Conservation (phyloP, 2,329 filamentous ascomycete genomes). For the Calonectria crousiana region DNA sequence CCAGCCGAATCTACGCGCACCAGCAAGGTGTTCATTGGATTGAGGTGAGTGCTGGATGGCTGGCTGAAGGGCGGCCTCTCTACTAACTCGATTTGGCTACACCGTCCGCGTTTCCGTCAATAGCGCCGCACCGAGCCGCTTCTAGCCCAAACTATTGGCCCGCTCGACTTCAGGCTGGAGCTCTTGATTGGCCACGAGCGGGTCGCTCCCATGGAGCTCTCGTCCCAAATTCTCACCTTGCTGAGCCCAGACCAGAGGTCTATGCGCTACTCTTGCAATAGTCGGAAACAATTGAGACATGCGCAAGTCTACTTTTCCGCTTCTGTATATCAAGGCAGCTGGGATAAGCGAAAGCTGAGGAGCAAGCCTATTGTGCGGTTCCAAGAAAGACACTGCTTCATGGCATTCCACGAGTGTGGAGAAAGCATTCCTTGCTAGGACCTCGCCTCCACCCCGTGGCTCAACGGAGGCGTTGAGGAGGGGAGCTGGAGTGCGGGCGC, state of each 20-base stretch:
- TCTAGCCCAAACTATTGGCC: neutral
- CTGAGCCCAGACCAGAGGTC: neutral
- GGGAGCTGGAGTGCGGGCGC: neutral
- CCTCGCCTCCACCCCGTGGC: neutral
- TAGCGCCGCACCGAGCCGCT: constrained; percentile 1
- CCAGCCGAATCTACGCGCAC: neutral
- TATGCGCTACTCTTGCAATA: neutral
- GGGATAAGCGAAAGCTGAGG: neutral
- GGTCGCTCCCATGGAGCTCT: neutral
- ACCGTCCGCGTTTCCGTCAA: constrained; percentile 5
- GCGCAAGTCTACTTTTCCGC: neutral
- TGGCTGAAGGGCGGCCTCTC: constrained; percentile 3
- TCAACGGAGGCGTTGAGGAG: neutral
- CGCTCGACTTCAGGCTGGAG: neutral
- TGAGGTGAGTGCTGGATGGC: neutral
- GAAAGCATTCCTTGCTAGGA: neutral
- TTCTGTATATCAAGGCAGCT: neutral
- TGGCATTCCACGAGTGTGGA: neutral
- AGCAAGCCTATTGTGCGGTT: too few species aligned
- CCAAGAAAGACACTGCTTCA: neutral
- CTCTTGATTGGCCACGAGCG: neutral
- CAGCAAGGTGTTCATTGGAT: neutral
- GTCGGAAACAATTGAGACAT: neutral
- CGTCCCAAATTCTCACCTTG: neutral
- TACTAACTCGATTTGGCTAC: neutral